A percentile compares a stretch with the other conserved stretches of the same genome.
Evolutionary conservation across 768 basidiomycete species (phyloP).

Genomic region (Rhizopogon salebrosus): DNA sequence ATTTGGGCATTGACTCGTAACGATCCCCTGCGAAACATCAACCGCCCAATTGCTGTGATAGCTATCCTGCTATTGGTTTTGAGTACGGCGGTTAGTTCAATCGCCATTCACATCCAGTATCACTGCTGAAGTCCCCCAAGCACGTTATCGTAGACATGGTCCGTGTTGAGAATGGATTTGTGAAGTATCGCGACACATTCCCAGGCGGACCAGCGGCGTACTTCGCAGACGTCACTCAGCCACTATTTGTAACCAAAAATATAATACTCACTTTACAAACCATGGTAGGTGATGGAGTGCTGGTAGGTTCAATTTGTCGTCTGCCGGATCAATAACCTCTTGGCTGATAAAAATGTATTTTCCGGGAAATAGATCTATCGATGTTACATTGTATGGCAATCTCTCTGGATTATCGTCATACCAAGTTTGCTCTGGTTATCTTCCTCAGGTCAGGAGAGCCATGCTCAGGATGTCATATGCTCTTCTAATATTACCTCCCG

Average conservation of each 20-base stretch:
- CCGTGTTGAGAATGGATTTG: constrained; percentile 13
- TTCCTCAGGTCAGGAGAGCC: too few species aligned
- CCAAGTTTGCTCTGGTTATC: too few species aligned
- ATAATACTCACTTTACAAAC: too few species aligned
- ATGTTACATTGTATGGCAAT: too few species aligned
- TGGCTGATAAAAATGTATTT: too few species aligned
- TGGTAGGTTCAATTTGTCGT: background rate
- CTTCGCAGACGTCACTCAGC: too few species aligned
- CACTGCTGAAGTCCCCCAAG: background rate
- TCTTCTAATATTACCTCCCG: too few species aligned
- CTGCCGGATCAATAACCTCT: too few species aligned
- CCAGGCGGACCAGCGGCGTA: constrained; percentile 19
- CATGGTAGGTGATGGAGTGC: background rate
- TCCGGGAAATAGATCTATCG: too few species aligned
- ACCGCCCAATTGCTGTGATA: constrained; percentile 10
- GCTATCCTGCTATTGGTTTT: constrained; percentile 14
- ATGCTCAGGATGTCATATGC: too few species aligned
- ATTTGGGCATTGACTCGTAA: constrained; percentile 9
- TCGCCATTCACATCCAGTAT: background rate
- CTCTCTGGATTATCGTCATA: too few species aligned
- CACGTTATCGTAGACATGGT: constrained; percentile 11
- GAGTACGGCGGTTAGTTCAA: constrained; percentile 14
- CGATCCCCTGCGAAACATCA: constrained; percentile 3
- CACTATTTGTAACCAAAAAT: constrained; percentile 12
- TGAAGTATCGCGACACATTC: constrained; percentile 12